Base-by-base conservation (phyloP, 441 rosid species). In the Adansonia rubrostipa region DNA sequence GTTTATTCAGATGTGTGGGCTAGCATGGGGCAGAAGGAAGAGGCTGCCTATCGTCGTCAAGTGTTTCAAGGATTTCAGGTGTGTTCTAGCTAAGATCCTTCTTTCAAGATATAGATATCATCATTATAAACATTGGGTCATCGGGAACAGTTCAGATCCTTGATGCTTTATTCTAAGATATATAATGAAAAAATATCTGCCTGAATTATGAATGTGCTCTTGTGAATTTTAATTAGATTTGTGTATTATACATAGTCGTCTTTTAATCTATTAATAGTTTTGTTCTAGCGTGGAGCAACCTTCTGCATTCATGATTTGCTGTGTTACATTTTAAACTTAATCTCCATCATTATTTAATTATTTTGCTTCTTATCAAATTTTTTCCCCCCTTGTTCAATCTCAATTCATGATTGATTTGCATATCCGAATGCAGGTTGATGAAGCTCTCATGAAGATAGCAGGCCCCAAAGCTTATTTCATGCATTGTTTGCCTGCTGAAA, bases 1-100 rank as follows among this genome's bases (percentile, higher is more conserved):
- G 97, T 94, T 20, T 94, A 94, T 89, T 94, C 99, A 9, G 99
- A 96, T 83, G 98, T 94, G 74, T 93, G 98, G 98, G 98, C 99
- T 70, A 96, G 98, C 83, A 94, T 94, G 99, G 99, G 99, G 45
- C 99, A 96, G 77, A 96, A 94, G 83, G 97, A 96, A 77, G 98
- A 96, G 88, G 98, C 98, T 76, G 97, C 92, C 72, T 75, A 87
- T 70, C 97, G 99, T 42, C 92, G 81, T 42, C 87, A 94, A 89
- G 92, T 81, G 61, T 96, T 96, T 81, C 92, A 90, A 85, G 99
- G 98, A 73, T 96, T 96, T 88, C 99, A 96, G 98, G 99, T 93
- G n/a, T 40, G 40, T 75, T 19, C 13, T 28, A 4, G 50, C 20
- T 54, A 11, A 7, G 10, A 42, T 56, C 50, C 36, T 20, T 63